Percentiles rank a stretch among this genome's conserved stretches.
phyloP scores from a whole-genome alignment of 2,329 filamentous ascomycete species.

The Penicillium sp. region DNA sequence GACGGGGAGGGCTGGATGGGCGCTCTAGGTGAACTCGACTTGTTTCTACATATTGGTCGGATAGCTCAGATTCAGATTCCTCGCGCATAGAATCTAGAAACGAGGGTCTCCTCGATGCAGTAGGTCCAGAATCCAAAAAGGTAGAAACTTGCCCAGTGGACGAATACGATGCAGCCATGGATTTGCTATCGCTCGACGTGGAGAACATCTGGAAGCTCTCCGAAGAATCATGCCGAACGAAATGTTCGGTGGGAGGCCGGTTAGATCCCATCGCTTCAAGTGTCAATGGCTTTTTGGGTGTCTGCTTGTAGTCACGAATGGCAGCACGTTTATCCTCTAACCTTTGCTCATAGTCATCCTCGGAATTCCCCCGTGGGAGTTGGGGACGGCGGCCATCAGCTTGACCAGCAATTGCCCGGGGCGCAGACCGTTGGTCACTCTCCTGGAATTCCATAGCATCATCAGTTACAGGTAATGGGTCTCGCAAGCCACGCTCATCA shows the following conservation, averaged over 20 bases:
- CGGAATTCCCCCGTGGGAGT: constrained; percentile 28
- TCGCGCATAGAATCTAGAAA: constrained; percentile 20
- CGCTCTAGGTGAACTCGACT: constrained; percentile 44
- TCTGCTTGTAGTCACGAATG: constrained; percentile 48
- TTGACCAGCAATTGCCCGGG: constrained; percentile 39
- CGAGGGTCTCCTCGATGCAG: constrained; percentile 15
- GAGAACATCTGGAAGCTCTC: constrained; percentile 64
- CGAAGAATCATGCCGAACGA: constrained; percentile 54
- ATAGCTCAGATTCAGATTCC: constrained; percentile 22
- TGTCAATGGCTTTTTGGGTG: constrained; percentile 49
- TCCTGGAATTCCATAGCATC: constrained; percentile 5
- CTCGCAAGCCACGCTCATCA: constrained; percentile 21
- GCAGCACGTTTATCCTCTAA: constrained; percentile 44
- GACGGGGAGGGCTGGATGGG: constrained; percentile 37
- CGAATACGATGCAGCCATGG: constrained; percentile 51
- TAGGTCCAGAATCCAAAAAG: constrained; percentile 16
- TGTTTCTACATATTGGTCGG: constrained; percentile 27
- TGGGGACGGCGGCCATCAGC: constrained; percentile 37
- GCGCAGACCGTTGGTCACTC: constrained; percentile 39
- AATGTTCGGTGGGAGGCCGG: constrained; percentile 32
- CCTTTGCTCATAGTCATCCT: constrained; percentile 39
- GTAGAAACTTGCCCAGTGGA: constrained; percentile 27
- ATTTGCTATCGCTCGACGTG: constrained; percentile 58
- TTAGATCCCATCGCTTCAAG: constrained; percentile 42
- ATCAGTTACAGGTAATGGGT: constrained; percentile 27